These are phyloP conservation scores for Trametes polyzona DNA, from an alignment of 1,284 basidiomycete species.

Conservation along the genomic window DNA sequence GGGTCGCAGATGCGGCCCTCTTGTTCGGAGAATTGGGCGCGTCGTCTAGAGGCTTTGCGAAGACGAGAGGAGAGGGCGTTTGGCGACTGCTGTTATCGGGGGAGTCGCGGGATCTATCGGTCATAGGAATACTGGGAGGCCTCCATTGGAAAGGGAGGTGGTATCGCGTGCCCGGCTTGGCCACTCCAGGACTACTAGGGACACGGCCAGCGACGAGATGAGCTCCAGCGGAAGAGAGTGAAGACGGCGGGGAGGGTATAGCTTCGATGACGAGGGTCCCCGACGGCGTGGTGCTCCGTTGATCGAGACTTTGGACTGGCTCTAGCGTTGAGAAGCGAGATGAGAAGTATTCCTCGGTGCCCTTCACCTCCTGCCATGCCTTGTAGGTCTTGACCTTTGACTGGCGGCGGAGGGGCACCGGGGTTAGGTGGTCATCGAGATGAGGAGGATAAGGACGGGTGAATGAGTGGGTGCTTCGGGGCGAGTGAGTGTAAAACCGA, in stretches of 20 bases:
- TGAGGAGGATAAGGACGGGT: background rate
- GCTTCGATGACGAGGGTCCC: conserved; percentile 19
- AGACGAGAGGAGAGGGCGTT: conserved; percentile 33
- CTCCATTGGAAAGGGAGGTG: conserved; percentile 32
- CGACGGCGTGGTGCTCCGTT: conserved; percentile 22
- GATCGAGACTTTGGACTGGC: conserved; percentile 2
- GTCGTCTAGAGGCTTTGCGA: conserved; percentile 26
- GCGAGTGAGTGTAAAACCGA: conserved; percentile 23
- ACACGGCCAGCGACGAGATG: conserved; percentile 22
- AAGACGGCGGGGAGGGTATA: conserved; percentile 29
- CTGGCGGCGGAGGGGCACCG: conserved; percentile 27
- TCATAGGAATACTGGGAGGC: conserved; percentile 11
- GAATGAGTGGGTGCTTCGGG: conserved; percentile 14
- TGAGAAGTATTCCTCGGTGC: conserved; percentile 1
- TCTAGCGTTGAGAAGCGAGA: background rate
- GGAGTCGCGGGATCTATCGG: conserved; percentile 11
- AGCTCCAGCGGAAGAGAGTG: conserved; percentile 24
- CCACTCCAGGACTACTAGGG: conserved; percentile 19
- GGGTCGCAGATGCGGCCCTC: conserved; percentile 20
- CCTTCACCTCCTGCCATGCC: conserved; percentile 20
- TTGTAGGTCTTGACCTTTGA: conserved; percentile 7
- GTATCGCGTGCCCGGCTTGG: conserved; percentile 22
- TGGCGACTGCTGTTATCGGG: conserved; percentile 15
- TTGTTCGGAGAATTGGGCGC: conserved; percentile 7
- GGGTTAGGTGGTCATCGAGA: conserved; percentile 23